Base-by-base conservation (phyloP, 306 rosid genomes). In the Benincasa hispida region DNA sequence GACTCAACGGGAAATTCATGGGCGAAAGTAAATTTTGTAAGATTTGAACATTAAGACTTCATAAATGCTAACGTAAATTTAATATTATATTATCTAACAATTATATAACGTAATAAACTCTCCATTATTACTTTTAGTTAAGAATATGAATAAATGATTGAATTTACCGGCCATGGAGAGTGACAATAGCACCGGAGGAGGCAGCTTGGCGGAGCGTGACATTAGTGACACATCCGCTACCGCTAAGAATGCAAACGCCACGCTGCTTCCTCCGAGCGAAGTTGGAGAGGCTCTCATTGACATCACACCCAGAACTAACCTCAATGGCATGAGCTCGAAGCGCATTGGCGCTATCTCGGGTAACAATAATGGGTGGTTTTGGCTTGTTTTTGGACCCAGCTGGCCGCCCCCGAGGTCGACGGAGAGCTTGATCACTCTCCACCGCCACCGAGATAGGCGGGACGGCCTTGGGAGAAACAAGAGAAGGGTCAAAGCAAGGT, bases 351-450 rank as follows among this genome's bases (percentile, higher is more conserved):
- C 99, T 94, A 83, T 94, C 99, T 9, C 97, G 92, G 2, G 96
- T 92, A 75, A 94, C 93, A 83, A 94, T 94, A 76, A 94, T 94
- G 0, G 99, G 99, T 0, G 99, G 97, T 80, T 92, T 94, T 0
- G 92, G 98, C 76, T 92, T 94, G 90, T 94, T 94, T 75, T 94
- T 94, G 69, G 99, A 94, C 69, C 99, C 97, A 0, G 99, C 78
- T 0, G 99, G 99, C 22, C 99, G 82, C 18, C 99, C 99, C 2
- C 99, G 69, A 0, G 97, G 93, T 41, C 96, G 84, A 76, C 98
- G 80, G 0, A 88, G 53, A 53, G 86, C 87, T 27, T 72, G 76
- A 48, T 87, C 93, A 4, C 75, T 82, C 8, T 85, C 96, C 0
- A 53, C 35, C 0, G 74, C 74, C 25, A 53, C 56, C 0, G 80